Percentiles rank a stretch among this genome's conserved stretches.
phyloP scores from a whole-genome alignment of 2,329 filamentous ascomycete genomes.

The Conoideocrella luteorostrata region DNA sequence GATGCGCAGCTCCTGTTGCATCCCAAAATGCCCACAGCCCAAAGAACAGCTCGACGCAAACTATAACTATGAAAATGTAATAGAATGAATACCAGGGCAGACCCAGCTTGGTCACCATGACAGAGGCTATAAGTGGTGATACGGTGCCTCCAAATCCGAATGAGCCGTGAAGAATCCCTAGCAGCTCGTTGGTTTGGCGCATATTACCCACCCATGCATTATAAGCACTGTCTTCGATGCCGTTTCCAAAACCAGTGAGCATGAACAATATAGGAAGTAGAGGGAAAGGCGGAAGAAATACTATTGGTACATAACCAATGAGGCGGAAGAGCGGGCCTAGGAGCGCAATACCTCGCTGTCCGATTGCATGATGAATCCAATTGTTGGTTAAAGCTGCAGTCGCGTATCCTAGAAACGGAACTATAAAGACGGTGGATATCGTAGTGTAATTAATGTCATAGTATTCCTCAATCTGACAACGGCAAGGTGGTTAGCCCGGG shows the following conservation, averaged over 20 bases:
- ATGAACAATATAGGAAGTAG: constrained; percentile 59
- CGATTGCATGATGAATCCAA: constrained; percentile 21
- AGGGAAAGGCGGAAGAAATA: constrained; percentile 63
- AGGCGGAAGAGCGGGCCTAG: constrained; percentile 58
- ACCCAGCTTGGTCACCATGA: constrained; percentile 58
- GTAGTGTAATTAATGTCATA: constrained; percentile 56
- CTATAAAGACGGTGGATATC: constrained; percentile 60
- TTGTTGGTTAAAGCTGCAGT: constrained; percentile 57
- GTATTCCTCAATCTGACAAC: constrained; percentile 34
- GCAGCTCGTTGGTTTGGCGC: constrained; percentile 64
- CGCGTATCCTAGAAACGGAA: constrained; percentile 59
- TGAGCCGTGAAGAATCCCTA: constrained; percentile 65
- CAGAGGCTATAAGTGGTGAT: constrained; percentile 63
- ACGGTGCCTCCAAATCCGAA: constrained; percentile 69
- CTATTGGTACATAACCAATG: constrained; percentile 57
- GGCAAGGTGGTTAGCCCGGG: neutral
- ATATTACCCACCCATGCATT: constrained; percentile 64
- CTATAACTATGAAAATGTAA: constrained; percentile 62
- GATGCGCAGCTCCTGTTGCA: constrained; percentile 51
- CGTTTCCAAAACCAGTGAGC: constrained; percentile 65
- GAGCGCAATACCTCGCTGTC: constrained; percentile 57
- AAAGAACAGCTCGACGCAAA: constrained; percentile 47
- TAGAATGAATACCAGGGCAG: constrained; percentile 69
- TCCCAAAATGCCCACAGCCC: constrained; percentile 55
- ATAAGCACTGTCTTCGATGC: constrained; percentile 56